These are phyloP conservation scores for Yarrowia alimentaria DNA, from an alignment of 805 yeast genomes.

Conservation along the genomic window DNA sequence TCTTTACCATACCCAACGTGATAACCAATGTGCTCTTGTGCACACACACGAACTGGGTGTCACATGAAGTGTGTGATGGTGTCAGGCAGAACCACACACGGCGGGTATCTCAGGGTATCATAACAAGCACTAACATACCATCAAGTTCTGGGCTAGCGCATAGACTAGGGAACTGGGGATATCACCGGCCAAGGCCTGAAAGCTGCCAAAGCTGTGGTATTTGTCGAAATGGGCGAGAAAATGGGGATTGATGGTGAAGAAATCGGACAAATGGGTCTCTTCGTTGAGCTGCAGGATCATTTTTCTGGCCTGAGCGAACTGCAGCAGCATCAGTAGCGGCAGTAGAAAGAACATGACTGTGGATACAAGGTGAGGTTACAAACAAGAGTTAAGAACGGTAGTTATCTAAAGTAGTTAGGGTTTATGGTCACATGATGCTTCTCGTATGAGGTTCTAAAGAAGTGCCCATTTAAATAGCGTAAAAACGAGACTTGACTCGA, in stretches of 20 bases:
- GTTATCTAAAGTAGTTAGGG: neutral
- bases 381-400: neutral
- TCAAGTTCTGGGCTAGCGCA: conserved; percentile 10
- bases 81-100: neutral
- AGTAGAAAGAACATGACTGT: conserved; percentile 9
- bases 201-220: conserved; percentile 18
- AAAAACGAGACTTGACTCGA: too few relatives aligned
- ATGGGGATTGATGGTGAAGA: neutral
- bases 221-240: conserved; percentile 25
- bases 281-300: conserved; percentile 17
- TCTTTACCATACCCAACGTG: neutral
- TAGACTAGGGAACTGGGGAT: conserved; percentile 12
- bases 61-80: neutral
- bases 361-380: neutral
- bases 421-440: neutral
- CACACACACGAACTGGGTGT: too few relatives aligned
- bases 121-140: conserved; percentile 16
- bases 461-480: too few relatives aligned
- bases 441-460: too few relatives aligned
- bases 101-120: too few relatives aligned
- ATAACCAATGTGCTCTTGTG: too few relatives aligned
- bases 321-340: conserved; percentile 2
- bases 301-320: conserved; percentile 7
- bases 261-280: conserved; percentile 10
- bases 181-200: conserved; percentile 22